Evolutionary conservation across 2,329 filamentous ascomycete genomes (phyloP), one percentile per base, ranked within the genome.

Genomic region (Lecanosticta acicola): DNA sequence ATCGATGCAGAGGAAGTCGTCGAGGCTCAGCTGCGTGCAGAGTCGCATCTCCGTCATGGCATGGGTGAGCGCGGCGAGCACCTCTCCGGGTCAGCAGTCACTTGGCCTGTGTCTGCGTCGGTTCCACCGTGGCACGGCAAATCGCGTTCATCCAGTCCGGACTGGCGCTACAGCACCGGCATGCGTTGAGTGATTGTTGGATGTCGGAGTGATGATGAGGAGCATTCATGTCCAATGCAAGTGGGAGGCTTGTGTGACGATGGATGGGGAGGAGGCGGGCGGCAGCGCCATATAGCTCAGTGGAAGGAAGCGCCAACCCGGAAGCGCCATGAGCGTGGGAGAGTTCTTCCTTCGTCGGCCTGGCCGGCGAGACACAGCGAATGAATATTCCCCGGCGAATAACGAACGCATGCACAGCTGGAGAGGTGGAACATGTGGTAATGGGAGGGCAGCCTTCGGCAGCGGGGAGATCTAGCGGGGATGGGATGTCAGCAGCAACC

Each of bases 1-100:
- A 39, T 46, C 33, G 16, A 43, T 39, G n/a, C 41, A 35, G 13
- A 50, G 26, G 35, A 50, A 50, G 20, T 50, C 47, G 18, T 50
- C 47, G 14, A 39, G 32, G 24, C 47, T 50, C 33, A 50, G 24
- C 18, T 39, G 43, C 16, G 20, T 21, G 20, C 47, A 46, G 14
- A 50, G 26, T 19, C 38, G 38, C 34, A 32, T 26, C 11, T 17
- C n/a, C 19, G 13, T 33, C 42, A 32, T 44, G 32, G n/a, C n/a
- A n/a, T n/a, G n/a, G n/a, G n/a, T n/a, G n/a, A n/a, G n/a, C n/a
- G n/a, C n/a, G n/a, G n/a, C n/a, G n/a, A n/a, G n/a, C n/a, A n/a
- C n/a, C n/a, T n/a, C n/a, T n/a, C n/a, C n/a, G n/a, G n/a, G n/a
- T n/a, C n/a, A n/a, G n/a, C n/a, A n/a, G n/a, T n/a, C n/a, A n/a